Base-by-base conservation (phyloP, 176 grass and related monocot species). In the Aegilops umbellulata region DNA sequence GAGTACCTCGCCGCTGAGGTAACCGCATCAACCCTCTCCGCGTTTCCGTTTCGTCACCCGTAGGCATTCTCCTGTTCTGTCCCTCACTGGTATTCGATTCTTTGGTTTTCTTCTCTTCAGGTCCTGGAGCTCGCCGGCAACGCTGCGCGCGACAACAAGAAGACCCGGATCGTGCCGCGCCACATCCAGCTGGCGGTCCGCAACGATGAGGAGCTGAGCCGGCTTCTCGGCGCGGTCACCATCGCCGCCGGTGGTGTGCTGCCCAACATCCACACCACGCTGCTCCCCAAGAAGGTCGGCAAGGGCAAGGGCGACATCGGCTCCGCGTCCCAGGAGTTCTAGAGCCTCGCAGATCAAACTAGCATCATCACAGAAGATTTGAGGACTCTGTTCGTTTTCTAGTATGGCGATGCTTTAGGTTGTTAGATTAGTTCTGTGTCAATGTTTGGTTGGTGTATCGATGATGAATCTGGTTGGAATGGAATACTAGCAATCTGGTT, bases 1-100 rank as follows among this genome's bases (percentile, higher is more conserved):
- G 94, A 95, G 94, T 95, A 95, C 81, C 94, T 95, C 51, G 93
- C 93, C 16, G 93, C 93, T 0, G 93, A 95, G 88, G 93, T 95
- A 65, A 17, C 8, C 60, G 2, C 1, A 4, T 22, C 2, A 9
- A 6, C 0, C 2, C n/a, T 9, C 58, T 8, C 23, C 11, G 2
- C 29, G 0, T 55, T 17, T 17, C 73, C 29, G 0, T 55, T 17
- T 17, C 73, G 3, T 11, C 10, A 0, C 17, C 19, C 14, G 1
- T 16, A 0, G 2, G 4, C 39, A 3, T 3, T 23, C 5, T 7
- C 78, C 20, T 25, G 9, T 16, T 17, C 25, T 2, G 12, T 51
- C 26, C 11, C 69, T 83, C 10, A 84, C 8, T 11, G 35, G 6
- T 36, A 19, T 16, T 15, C 9, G 68, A 3, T 46, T 35, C 12